Conservation (phyloP, 108 stramenopile species). For the Cylindrotheca fusiformis region DNA sequence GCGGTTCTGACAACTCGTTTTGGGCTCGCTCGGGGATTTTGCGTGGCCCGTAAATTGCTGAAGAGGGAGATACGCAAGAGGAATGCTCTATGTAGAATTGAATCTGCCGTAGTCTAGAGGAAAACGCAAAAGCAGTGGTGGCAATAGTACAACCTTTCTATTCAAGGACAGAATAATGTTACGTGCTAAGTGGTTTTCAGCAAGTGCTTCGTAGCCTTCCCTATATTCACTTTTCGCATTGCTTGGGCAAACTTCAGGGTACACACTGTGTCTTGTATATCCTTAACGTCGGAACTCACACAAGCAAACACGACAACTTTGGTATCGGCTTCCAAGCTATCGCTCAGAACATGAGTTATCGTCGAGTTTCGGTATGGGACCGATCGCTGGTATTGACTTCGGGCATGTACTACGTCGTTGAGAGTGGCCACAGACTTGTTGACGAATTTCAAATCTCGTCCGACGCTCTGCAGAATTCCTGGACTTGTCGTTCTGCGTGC, state of each 20-base stretch:
- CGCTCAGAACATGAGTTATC: conserved; percentile 77
- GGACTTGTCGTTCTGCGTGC: conserved; percentile 10
- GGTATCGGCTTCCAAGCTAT: conserved; percentile 78
- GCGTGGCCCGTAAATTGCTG: too few relatives aligned
- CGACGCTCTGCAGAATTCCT: conserved; percentile 24
- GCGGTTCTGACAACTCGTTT: too few relatives aligned
- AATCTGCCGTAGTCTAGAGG: too few relatives aligned
- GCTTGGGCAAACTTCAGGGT: conserved; percentile 54
- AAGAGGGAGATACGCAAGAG: too few relatives aligned
- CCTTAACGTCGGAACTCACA: conserved; percentile 61
- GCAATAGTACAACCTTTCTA: too few relatives aligned
- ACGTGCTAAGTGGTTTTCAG: background rate
- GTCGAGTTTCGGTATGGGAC: conserved; percentile 87
- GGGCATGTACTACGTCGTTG: conserved; percentile 63
- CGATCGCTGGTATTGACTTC: conserved; percentile 67
- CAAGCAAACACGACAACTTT: conserved; percentile 76
- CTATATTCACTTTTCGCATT: conserved; percentile 56
- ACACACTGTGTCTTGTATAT: conserved; percentile 54
- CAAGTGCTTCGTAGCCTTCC: conserved; percentile 77
- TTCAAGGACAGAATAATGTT: background rate
- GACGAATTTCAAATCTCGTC: conserved; percentile 56
- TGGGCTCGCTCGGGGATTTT: too few relatives aligned
- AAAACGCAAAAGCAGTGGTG: too few relatives aligned
- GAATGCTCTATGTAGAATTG: too few relatives aligned
- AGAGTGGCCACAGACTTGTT: conserved; percentile 73